A percentile compares a stretch with the other conserved stretches of the same genome.
Conservation (phyloP, 495 filamentous ascomycete genomes). For the Penicillium flavigenum region DNA sequence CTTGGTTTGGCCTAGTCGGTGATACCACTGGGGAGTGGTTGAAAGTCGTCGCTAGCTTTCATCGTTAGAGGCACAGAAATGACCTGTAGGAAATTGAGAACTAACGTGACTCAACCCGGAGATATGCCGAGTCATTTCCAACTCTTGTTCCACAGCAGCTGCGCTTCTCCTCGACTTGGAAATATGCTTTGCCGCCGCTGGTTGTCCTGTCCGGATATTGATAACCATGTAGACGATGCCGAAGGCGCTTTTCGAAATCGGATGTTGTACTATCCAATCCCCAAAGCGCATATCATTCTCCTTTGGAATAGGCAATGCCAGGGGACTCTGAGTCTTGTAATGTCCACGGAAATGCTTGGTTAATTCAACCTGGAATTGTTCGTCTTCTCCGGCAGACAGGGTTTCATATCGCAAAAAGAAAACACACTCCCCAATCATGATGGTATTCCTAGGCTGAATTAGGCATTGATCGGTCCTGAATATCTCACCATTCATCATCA, state of each 20-base stretch:
- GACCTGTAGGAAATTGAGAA: background rate
- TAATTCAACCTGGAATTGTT: conserved; percentile 1
- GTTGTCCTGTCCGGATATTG: conserved; percentile 3
- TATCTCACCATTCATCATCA: conserved; percentile 7
- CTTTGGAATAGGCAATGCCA: background rate
- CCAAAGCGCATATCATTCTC: background rate
- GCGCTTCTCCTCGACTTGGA: background rate
- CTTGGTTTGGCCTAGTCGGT: background rate
- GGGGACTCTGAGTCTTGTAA: background rate
- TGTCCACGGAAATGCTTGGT: background rate
- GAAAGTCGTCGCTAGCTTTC: background rate
- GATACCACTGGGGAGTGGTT: background rate
- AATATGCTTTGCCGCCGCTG: conserved; percentile 7
- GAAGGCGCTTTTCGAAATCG: background rate
- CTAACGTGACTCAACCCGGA: background rate
- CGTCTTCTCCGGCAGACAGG: background rate
- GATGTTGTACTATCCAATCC: conserved; percentile 12
- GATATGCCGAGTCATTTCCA: conserved; percentile 1
- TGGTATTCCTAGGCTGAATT: conserved; percentile 4
- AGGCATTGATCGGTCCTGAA: background rate
- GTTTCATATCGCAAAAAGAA: conserved; percentile 5
- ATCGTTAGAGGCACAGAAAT: background rate
- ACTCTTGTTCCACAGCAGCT: conserved; percentile 2
- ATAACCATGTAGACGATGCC: conserved; percentile 6
- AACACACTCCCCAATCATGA: conserved; percentile 8